phyloP scores from a whole-genome alignment of 768 basidiomycete genomes.

The Xerocomellus dryophilus region DNA sequence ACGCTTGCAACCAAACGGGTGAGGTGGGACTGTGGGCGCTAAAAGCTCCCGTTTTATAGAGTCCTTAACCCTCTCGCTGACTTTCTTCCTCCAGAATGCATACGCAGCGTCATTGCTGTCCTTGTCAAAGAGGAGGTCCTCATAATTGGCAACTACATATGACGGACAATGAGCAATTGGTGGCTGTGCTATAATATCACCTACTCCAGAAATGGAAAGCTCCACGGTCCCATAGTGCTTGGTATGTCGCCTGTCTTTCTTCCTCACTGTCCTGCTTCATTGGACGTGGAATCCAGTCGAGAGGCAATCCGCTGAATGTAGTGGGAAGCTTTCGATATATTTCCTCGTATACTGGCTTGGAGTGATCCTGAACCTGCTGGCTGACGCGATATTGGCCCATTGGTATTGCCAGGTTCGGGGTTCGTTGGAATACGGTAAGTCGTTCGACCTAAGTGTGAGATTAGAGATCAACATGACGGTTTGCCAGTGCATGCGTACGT shows the following conservation, averaged over 20 bases:
- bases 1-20: conserved; percentile 10
- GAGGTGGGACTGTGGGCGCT: not conserved
- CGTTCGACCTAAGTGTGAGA: not conserved
- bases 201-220: conserved; percentile 12
- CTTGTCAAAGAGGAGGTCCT: conserved; percentile 1
- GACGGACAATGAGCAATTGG: not conserved
- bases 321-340: not conserved
- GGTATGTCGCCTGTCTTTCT: conserved; percentile 5
- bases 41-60: not conserved
- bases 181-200: not conserved
- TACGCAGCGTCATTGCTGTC: not conserved
- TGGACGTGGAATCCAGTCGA: conserved; percentile 1
- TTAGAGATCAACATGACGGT: not conserved
- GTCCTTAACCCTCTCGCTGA: conserved; percentile 1
- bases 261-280: conserved; percentile 11
- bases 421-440: conserved; percentile 16
- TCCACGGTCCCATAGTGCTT: conserved; percentile 9
- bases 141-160: conserved; percentile 6
- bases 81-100: conserved; percentile 11
- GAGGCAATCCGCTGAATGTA: not conserved
- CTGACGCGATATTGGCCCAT: conserved; percentile 12
- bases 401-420: conserved; percentile 12
- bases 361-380: conserved; percentile 10
- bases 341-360: conserved; percentile 12
- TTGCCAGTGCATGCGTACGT: not conserved